These are phyloP conservation scores for Leccinum incarnatum DNA, from an alignment of 768 basidiomycete species.

Conservation along the genomic window DNA sequence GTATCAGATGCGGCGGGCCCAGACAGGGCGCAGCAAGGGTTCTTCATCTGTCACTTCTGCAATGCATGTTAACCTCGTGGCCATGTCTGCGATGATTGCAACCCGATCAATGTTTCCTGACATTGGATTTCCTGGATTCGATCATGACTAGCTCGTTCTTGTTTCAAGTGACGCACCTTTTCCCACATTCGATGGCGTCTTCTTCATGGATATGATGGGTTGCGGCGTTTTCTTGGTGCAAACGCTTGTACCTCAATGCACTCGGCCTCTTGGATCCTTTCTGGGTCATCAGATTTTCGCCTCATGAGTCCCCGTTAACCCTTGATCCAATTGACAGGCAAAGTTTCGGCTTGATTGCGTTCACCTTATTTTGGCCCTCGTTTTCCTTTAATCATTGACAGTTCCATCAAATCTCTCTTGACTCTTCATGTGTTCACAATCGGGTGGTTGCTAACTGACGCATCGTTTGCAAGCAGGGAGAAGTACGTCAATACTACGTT, in stretches of 20 bases:
- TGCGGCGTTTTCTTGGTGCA: conserved; percentile 6
- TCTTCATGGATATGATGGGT: conserved; percentile 10
- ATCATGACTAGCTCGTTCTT: conserved; percentile 4
- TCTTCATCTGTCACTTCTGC: conserved; percentile 10
- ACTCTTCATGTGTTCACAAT: conserved; percentile 8
- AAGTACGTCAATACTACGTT: conserved; percentile 34
- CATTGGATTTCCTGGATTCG: conserved; percentile 7
- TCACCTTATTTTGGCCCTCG: conserved; percentile 9
- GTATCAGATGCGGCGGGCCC: conserved; percentile 7
- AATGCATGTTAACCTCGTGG: conserved; percentile 23
- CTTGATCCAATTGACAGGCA: conserved; percentile 15
- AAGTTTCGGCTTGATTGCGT: conserved; percentile 1
- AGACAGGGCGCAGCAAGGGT: conserved; percentile 14
- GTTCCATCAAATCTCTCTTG: conserved; percentile 5
- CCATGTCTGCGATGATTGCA: conserved; percentile 1
- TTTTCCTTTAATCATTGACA: conserved; percentile 7
- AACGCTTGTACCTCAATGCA: conserved; percentile 2
- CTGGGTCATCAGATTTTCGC: conserved; percentile 6
- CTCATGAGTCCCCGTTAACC: conserved; percentile 12
- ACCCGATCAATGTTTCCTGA: conserved; percentile 12
- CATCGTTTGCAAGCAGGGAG: conserved; percentile 27
- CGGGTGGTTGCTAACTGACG: conserved; percentile 17
- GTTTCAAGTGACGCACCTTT: conserved; percentile 7
- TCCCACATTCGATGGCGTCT: conserved; percentile 9
- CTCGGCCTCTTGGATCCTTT: conserved; percentile 3